Base-by-base conservation (phyloP, 176 grass and related monocot species). In the Oryza meyeriana region DNA sequence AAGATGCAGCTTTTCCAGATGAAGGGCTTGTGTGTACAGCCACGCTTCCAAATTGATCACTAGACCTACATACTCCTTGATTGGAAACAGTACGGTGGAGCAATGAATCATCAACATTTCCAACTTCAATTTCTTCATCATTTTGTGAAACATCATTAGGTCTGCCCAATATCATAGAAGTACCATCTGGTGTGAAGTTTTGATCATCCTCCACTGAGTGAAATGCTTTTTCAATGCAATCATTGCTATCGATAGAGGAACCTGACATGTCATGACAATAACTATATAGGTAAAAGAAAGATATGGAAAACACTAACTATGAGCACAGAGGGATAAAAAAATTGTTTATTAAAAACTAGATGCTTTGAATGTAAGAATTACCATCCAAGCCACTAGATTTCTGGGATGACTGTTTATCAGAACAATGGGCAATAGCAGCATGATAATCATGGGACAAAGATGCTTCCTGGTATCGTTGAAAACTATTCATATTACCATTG, bases 91-190 rank as follows among this genome's bases (percentile, higher is more conserved):
- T 63, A 66, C 40, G n/a, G 8, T 61, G 72, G 35, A 80, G 34
- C 75, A 87, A 87, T 7, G 79, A 85, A 67, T 91, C 81, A 78
- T 85, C 88, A 80, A 72, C 39, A 69, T 61, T 32, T 30, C 69
- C 31, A 64, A 41, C 83, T 80, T 52, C 42, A 27, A 75, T 64
- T 76, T 69, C 79, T 87, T 90, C 77, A 45, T 78, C 10, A 35
- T 59, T 47, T 85, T 93, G 81, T 77, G 79, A 85, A 84, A 95
- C 69, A 83, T 64, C 35, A 77, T 59, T 70, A 76, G 63, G 77
- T 59, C 79, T 50, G 40, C 74, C 82, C 72, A 66, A 57, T 78
- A 38, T 75, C 52, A 77, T 74, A 62, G 65, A 47, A 82, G 69
- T 71, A 85, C n/a, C 75, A 81, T 89, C 62, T 38, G 69, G 22